These are phyloP conservation scores for Antrodiella citrinella DNA, from an alignment of 768 basidiomycete species.

Conservation along the genomic window DNA sequence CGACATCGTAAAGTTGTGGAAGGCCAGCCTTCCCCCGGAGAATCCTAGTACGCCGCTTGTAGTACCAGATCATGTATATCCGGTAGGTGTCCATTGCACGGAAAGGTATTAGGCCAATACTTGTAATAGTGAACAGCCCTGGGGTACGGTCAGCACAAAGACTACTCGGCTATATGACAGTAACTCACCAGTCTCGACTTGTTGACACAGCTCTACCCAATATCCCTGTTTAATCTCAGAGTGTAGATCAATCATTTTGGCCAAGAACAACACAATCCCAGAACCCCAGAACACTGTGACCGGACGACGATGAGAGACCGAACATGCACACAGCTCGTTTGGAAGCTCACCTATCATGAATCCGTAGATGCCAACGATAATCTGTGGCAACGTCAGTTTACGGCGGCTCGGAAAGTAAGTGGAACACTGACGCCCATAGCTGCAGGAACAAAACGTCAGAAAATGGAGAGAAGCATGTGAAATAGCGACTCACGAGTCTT, in stretches of 20 bases:
- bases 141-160: not conserved
- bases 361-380: slow-evolving; percentile 68
- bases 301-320: not conserved
- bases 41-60: slow-evolving; percentile 51
- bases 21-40: slow-evolving; percentile 57
- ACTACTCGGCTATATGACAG: too few relatives aligned
- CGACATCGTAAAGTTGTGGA: slow-evolving; percentile 60
- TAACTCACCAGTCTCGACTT: slow-evolving; percentile 60
- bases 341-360: slow-evolving; percentile 52
- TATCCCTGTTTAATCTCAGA: slow-evolving; percentile 63
- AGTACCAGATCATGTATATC: slow-evolving; percentile 59
- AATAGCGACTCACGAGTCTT: slow-evolving; percentile 58
- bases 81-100: slow-evolving; percentile 72
- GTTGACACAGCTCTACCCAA: slow-evolving; percentile 76
- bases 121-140: slow-evolving; percentile 76
- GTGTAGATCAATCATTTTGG: slow-evolving; percentile 61
- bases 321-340: slow-evolving; percentile 30
- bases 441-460: slow-evolving; percentile 17
- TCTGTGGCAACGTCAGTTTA: slow-evolving; percentile 21
- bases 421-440: slow-evolving; percentile 54
- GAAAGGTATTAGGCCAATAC: slow-evolving; percentile 73
- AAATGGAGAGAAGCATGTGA: not conserved
- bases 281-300: slow-evolving; percentile 75
- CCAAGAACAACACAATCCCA: slow-evolving; percentile 69
- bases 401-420: not conserved